phyloP scores from a whole-genome alignment of 495 filamentous ascomycete species.

The Penicillium herquei region DNA sequence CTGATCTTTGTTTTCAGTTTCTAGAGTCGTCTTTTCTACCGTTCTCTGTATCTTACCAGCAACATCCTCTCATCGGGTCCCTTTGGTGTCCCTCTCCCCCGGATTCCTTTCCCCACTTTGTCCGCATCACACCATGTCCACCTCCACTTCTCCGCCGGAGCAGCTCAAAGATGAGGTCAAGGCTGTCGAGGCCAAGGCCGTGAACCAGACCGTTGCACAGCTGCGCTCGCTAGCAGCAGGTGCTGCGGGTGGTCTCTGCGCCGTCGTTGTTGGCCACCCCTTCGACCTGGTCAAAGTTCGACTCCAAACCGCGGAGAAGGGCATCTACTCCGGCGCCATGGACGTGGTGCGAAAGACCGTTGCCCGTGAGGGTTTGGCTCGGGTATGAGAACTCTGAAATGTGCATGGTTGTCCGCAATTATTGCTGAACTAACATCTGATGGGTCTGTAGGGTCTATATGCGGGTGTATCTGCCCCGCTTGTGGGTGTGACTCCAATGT shows the following conservation, averaged over 20 bases:
- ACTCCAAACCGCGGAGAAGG: conserved; percentile 91
- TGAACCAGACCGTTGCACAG: conserved; percentile 46
- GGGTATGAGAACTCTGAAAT: conserved; percentile 37
- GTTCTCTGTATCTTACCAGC: not conserved
- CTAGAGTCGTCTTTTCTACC: not conserved
- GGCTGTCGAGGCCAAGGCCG: conserved; percentile 32
- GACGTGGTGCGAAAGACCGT: conserved; percentile 88
- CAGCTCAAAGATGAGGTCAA: conserved; percentile 36
- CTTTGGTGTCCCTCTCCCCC: not conserved
- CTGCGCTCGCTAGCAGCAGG: conserved; percentile 84
- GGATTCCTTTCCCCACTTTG: not conserved
- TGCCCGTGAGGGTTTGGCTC: conserved; percentile 77
- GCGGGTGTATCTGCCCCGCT: conserved; percentile 95
- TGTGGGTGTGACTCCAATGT: conserved; percentile 97
- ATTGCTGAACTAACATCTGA: not conserved
- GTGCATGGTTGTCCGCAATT: not conserved
- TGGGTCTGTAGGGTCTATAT: conserved; percentile 67
- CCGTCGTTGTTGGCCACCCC: conserved; percentile 90
- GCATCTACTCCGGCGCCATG: conserved; percentile 84
- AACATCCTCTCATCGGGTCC: not conserved
- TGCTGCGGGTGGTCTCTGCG: conserved; percentile 90
- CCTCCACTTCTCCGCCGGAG: conserved; percentile 31
- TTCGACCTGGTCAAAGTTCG: conserved; percentile 98
- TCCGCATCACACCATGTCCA: conserved; percentile 19
- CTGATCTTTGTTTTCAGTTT: not conserved